Conservation (phyloP, 441 rosid species). For the Metrosideros polymorpha region DNA sequence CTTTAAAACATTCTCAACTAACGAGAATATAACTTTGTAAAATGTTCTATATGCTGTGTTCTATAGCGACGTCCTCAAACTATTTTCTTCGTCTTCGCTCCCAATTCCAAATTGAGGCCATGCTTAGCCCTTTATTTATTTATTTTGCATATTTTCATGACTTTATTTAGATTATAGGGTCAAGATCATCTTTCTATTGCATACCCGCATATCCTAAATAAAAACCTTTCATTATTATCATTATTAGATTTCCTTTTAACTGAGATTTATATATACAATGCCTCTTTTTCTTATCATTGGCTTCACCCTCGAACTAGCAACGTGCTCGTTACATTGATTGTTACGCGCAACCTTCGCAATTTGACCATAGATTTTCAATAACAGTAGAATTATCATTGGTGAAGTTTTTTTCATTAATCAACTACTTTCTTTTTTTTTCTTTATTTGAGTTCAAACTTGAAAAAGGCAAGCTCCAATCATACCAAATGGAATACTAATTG, state of each 20-base stretch:
- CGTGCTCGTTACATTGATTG: background rate
- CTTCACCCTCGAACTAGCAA: background rate
- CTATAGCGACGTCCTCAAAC: background rate
- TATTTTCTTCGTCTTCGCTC: background rate
- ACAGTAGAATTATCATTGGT: background rate
- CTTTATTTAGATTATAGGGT: background rate
- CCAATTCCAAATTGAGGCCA: background rate
- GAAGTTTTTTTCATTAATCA: background rate
- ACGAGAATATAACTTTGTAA: background rate
- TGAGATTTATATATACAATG: background rate
- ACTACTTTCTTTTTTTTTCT: too few species aligned
- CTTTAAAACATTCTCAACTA: background rate
- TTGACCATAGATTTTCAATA: background rate
- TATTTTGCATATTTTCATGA: background rate
- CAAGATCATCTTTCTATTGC: background rate
- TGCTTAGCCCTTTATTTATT: background rate
- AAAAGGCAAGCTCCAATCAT: background rate
- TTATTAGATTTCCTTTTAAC: background rate
- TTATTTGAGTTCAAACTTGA: background rate
- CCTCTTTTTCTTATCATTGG: background rate
- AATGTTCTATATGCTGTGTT: background rate
- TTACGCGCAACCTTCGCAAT: background rate
- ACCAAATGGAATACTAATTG: background rate
- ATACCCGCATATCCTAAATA: background rate
- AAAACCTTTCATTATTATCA: background rate